Base-by-base conservation (phyloP, 108 stramenopile species). In the Stephanodiscus triporus region DNA sequence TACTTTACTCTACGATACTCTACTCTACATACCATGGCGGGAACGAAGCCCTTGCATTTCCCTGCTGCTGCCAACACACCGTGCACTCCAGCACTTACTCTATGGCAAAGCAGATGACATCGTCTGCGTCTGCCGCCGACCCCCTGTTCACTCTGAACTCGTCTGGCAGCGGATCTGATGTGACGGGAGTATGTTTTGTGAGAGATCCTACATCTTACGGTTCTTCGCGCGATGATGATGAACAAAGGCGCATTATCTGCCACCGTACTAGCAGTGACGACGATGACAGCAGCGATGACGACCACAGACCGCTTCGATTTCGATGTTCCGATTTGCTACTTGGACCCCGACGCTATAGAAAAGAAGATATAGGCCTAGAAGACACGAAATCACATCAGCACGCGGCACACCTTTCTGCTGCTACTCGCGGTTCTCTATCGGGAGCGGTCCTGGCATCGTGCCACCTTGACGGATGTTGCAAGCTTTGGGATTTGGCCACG, bases 401-500 rank as follows among this genome's bases (percentile, higher is more conserved):
- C 32, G 77, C 76, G 22, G 54, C 58, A n/a, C 80, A 74, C 42
- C 42, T 63, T 11, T 77, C 81, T 14, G 81, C 82, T 24, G 72
- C 78, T 29, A 70, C 82, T 16, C 60, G 68, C 42, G 48, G 45
- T 20, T 63, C 37, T 64, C 73, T 82, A 6, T 58, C 47, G 29
- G 81, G 81, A 32, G 51, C 45, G 17, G 38, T 78, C 4, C 54
- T 83, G 51, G 82, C 74, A 42, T 83, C 82, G 10, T 83, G 76
- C 42, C 78, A 83, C 50, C 37, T 64, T 0, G 73, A 79, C 70
- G 82, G 82, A 13, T 64, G 73, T 13, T 66, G 65, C 48, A 69
- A 75, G 50, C n/a, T 83, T 38, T 83, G 82, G 82, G 78, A 83
- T 74, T 65, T 83, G 62, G 64, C 70, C 51, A 83, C 66, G 22